Conservation (phyloP, 2,329 filamentous ascomycete species). For the Cordyceps javanica region DNA sequence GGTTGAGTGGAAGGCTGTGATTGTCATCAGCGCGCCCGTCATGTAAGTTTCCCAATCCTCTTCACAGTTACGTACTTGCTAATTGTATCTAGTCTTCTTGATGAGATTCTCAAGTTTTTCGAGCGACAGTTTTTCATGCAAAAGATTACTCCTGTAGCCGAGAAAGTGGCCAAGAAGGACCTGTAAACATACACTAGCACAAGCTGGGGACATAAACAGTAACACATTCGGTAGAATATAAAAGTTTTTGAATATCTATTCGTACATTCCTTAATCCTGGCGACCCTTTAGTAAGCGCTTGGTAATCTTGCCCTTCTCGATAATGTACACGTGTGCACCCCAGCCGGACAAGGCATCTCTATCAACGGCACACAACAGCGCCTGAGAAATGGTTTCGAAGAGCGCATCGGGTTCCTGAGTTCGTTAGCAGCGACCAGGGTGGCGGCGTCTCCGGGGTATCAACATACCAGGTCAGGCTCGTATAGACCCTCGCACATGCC, state of each 20-base stretch:
- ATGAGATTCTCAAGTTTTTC: slow-evolving; percentile 74
- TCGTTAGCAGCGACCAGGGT: slow-evolving; percentile 12
- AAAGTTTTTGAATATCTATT: slow-evolving; percentile 14
- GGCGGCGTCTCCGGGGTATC: slow-evolving; percentile 10
- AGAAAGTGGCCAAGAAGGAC: slow-evolving; percentile 48
- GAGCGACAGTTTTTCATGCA: slow-evolving; percentile 64
- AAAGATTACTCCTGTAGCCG: slow-evolving; percentile 33
- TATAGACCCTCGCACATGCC: slow-evolving; percentile 97
- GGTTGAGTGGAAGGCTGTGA: slow-evolving; percentile 87
- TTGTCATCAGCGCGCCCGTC: slow-evolving; percentile 83
- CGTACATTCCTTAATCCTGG: slow-evolving; percentile 62
- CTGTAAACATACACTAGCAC: slow-evolving; percentile 30
- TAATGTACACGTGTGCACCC: slow-evolving; percentile 98
- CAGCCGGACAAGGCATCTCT: slow-evolving; percentile 94
- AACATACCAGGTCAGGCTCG: slow-evolving; percentile 88
- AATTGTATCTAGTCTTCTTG: slow-evolving; percentile 56
- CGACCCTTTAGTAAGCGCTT: slow-evolving; percentile 97
- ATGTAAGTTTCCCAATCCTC: slow-evolving; percentile 56
- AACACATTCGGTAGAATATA: slow-evolving; percentile 16
- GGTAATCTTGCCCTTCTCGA: slow-evolving; percentile 99
- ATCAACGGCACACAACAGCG: slow-evolving; percentile 91
- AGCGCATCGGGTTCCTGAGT: slow-evolving; percentile 78
- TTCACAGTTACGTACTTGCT: slow-evolving; percentile 18
- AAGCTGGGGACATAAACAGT: slow-evolving; percentile 10
- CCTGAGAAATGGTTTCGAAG: slow-evolving; percentile 97